Conservation (phyloP, 768 basidiomycete genomes). For the Trametes villosa region DNA sequence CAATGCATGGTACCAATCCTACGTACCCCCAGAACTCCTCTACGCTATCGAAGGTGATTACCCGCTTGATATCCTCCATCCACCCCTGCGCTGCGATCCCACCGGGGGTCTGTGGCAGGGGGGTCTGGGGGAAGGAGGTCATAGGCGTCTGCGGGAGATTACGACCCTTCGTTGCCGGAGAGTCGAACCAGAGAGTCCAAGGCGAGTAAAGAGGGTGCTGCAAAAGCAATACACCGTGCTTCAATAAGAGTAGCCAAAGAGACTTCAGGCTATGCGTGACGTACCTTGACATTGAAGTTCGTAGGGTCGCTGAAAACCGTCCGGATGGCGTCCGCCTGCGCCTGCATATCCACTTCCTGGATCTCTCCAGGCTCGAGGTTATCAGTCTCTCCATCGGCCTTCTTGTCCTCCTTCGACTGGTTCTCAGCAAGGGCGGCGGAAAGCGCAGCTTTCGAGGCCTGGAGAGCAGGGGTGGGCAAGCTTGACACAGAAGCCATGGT, state of each 20-base stretch:
- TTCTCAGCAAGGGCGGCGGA: conserved; percentile 71
- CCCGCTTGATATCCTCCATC: conserved; percentile 99
- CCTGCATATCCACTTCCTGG: conserved; percentile 84
- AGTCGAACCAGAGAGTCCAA: conserved; percentile 99
- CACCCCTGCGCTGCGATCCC: conserved; percentile 82
- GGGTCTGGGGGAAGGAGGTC: conserved; percentile 81
- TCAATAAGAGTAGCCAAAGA: neutral
- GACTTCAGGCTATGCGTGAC: conserved; percentile 3
- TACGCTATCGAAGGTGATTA: conserved; percentile 94
- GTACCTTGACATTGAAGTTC: conserved; percentile 96
- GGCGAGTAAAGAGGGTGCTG: conserved; percentile 93
- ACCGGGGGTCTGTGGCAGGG: conserved; percentile 73
- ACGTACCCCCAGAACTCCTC: conserved; percentile 99
- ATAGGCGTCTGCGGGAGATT: conserved; percentile 85
- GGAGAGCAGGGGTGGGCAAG: conserved; percentile 67
- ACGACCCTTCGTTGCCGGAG: conserved; percentile 87
- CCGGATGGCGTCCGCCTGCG: conserved; percentile 79
- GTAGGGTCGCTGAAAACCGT: conserved; percentile 94
- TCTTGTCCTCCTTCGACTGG: conserved; percentile 36
- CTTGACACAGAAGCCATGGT: conserved; percentile 43
- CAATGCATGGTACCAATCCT: neutral
- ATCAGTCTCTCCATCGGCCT: conserved; percentile 36
- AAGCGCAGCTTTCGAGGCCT: conserved; percentile 81
- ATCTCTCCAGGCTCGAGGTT: conserved; percentile 78
- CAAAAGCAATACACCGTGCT: neutral